A percentile compares a stretch with the other conserved stretches of the same genome.
Conservation (phyloP, 2,329 filamentous ascomycete genomes). For the Chrysoporthe puriensis region DNA sequence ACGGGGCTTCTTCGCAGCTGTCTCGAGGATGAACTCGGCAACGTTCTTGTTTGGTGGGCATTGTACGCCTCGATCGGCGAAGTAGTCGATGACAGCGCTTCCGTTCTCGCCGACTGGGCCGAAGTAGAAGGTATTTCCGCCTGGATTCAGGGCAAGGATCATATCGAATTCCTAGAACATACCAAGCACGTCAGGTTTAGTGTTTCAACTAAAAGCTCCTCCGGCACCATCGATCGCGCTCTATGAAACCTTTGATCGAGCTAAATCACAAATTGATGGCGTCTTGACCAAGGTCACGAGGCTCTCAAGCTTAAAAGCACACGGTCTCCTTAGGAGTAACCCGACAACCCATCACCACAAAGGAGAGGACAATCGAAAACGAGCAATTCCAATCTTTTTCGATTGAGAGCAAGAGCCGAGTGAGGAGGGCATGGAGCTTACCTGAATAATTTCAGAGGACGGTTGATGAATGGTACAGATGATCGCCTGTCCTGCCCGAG, state of each 20-base stretch:
- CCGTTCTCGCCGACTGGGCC: constrained; percentile 72
- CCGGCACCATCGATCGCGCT: neutral
- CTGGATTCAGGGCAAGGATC: constrained; percentile 60
- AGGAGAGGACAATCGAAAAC: too few relatives aligned
- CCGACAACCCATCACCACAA: too few relatives aligned
- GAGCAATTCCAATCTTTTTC: too few relatives aligned
- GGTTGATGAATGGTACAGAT: constrained; percentile 53
- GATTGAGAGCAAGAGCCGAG: constrained; percentile 40
- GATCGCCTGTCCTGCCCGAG: constrained; percentile 48
- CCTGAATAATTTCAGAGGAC: constrained; percentile 45
- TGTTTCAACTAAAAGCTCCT: constrained; percentile 63
- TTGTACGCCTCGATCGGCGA: constrained; percentile 60
- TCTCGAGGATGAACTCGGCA: constrained; percentile 66
- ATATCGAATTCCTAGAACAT: constrained; percentile 56
- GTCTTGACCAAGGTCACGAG: too few relatives aligned
- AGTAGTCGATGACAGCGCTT: constrained; percentile 55
- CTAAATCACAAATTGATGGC: too few relatives aligned
- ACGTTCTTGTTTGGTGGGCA: constrained; percentile 58
- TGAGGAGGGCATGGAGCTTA: neutral
- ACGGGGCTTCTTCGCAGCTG: constrained; percentile 41
- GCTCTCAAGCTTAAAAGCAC: too few relatives aligned
- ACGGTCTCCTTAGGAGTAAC: too few relatives aligned
- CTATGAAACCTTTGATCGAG: too few relatives aligned
- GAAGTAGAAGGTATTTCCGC: constrained; percentile 72
- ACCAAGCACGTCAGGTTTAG: constrained; percentile 62